A percentile compares a stretch with the other conserved stretches of the same genome.
phyloP scores from a whole-genome alignment of 2,329 filamentous ascomycete species.

The Sphaerulina musiva region DNA sequence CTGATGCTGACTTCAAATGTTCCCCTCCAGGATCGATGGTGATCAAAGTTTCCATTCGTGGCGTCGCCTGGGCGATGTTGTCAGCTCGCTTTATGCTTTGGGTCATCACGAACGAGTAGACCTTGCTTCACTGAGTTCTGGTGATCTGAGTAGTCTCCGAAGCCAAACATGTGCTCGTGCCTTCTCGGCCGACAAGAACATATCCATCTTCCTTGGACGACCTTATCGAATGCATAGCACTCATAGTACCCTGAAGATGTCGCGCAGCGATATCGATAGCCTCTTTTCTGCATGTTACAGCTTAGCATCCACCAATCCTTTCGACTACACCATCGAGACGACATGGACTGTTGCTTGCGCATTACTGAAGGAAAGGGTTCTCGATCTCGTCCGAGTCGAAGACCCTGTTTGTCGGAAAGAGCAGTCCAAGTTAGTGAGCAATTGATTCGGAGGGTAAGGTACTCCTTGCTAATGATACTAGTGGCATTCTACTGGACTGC shows the following conservation, averaged over 20 bases:
- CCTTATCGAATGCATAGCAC: constrained; percentile 42
- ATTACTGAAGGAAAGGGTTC: constrained; percentile 32
- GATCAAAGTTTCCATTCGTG: constrained; percentile 42
- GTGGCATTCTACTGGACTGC: constrained; percentile 2
- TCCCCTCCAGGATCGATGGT: constrained; percentile 33
- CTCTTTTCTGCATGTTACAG: background rate
- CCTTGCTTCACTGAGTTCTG: constrained; percentile 28
- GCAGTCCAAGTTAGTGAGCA: constrained; percentile 7
- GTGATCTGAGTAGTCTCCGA: constrained; percentile 40
- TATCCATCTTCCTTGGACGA: constrained; percentile 47
- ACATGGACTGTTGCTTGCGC: constrained; percentile 32
- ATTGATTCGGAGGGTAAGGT: too few relatives aligned
- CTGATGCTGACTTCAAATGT: too few relatives aligned
- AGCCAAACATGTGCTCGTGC: constrained; percentile 38
- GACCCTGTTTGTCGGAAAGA: constrained; percentile 10
- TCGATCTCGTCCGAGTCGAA: constrained; percentile 28
- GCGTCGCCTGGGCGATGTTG: constrained; percentile 44
- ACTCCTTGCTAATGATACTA: background rate
- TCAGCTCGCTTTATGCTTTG: constrained; percentile 43
- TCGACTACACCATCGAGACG: constrained; percentile 28
- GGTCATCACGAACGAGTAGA: constrained; percentile 43
- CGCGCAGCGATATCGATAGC: background rate
- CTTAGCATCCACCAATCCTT: constrained; percentile 6
- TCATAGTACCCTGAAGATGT: constrained; percentile 7
- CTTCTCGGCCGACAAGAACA: constrained; percentile 44